phyloP scores from a whole-genome alignment of 2,329 filamentous ascomycete genomes.

The Trichoderma citrinoviride region DNA sequence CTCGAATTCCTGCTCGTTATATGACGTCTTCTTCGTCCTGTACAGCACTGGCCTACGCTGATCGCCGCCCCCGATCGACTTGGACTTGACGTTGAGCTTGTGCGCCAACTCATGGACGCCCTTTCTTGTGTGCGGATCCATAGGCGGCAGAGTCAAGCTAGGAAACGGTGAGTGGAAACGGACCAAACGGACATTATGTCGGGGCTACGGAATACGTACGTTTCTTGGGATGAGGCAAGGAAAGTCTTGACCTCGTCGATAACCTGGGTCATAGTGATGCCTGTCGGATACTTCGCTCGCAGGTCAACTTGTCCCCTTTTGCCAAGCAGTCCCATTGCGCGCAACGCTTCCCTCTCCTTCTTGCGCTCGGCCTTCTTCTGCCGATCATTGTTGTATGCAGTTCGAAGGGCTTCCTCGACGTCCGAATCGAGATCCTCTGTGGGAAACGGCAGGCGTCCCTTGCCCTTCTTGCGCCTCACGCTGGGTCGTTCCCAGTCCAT shows the following conservation, averaged over 20 bases:
- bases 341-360: conserved; percentile 65
- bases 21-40: conserved; percentile 67
- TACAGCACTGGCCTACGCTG: conserved; percentile 74
- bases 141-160: conserved; percentile 75
- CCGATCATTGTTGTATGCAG: conserved; percentile 65
- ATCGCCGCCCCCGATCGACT: conserved; percentile 72
- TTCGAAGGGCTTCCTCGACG: conserved; percentile 57
- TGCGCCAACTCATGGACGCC: conserved; percentile 76
- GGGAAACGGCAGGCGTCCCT: conserved; percentile 55
- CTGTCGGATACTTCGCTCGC: conserved; percentile 67
- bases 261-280: conserved; percentile 69
- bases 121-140: conserved; percentile 75
- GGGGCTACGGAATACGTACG: conserved; percentile 46
- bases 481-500: conserved; percentile 79
- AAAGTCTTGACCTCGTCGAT: conserved; percentile 71
- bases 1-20: conserved; percentile 56
- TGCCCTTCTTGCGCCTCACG: conserved; percentile 59
- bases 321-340: conserved; percentile 63
- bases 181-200: background rate
- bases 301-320: conserved; percentile 59
- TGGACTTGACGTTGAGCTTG: conserved; percentile 75
- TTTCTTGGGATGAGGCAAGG: conserved; percentile 59
- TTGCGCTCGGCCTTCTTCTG: conserved; percentile 70
- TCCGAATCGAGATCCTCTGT: conserved; percentile 64
- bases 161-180: conserved; percentile 21